Percentiles rank a stretch among this genome's conserved stretches.
Evolutionary conservation across 2,329 filamentous ascomycete genomes (phyloP).

Genomic region (Diaporthe helianthi): DNA sequence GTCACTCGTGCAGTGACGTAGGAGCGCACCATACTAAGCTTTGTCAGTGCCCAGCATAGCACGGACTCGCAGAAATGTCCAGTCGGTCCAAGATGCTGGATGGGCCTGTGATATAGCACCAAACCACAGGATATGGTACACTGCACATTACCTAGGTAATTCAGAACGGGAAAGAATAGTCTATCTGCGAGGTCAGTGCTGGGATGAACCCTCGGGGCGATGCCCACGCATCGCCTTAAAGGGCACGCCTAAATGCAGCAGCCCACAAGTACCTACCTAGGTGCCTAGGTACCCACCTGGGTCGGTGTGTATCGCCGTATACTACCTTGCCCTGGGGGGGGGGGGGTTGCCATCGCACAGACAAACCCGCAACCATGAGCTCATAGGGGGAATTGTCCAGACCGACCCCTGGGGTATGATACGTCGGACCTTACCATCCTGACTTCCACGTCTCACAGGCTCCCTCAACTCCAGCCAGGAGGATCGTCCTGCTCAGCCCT

Average conservation of each 20-base stretch:
- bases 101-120: neutral
- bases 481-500: conserved; percentile 16
- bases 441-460: neutral
- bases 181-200: neutral
- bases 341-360: neutral
- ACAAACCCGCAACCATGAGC: conserved; percentile 18
- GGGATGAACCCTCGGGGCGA: neutral
- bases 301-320: no score
- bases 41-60: neutral
- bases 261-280: neutral
- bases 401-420: neutral
- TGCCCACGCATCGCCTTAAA: neutral
- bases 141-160: no score
- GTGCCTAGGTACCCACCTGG: no score
- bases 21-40: neutral
- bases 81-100: neutral
- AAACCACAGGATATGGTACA: neutral
- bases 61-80: conserved; percentile 9
- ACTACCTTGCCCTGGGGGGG: no score
- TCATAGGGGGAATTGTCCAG: neutral
- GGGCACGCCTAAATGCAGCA: neutral
- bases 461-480: neutral
- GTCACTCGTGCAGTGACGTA: neutral
- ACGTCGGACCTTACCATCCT: neutral
- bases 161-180: neutral